phyloP scores from a whole-genome alignment of 805 yeast genomes.

The Ogataea minuta region DNA sequence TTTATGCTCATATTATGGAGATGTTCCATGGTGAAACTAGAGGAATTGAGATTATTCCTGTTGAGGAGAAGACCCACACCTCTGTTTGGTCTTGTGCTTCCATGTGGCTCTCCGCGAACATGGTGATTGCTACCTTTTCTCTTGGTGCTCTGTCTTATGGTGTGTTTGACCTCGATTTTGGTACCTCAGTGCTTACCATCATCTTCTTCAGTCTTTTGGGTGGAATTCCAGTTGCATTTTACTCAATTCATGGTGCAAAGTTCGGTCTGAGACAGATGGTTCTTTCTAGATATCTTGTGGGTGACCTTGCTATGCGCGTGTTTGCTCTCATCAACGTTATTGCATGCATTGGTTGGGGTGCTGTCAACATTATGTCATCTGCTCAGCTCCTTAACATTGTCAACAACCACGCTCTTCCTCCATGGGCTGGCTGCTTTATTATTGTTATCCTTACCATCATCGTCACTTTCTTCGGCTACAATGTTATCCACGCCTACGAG shows the following conservation, averaged over 20 bases:
- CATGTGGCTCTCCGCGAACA: slow-evolving; percentile 90
- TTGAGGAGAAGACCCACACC: slow-evolving; percentile 69
- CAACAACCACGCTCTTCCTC: slow-evolving; percentile 65
- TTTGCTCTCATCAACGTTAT: slow-evolving; percentile 74
- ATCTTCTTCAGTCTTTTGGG: slow-evolving; percentile 76
- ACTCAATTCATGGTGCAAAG: slow-evolving; percentile 78
- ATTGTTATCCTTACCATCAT: slow-evolving; percentile 64
- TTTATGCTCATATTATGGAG: slow-evolving; percentile 26
- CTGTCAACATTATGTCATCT: slow-evolving; percentile 85
- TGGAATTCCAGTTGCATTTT: slow-evolving; percentile 74
- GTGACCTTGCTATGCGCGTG: slow-evolving; percentile 71
- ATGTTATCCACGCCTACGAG: slow-evolving; percentile 77
- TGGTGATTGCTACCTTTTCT: slow-evolving; percentile 80
- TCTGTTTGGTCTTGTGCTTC: slow-evolving; percentile 70
- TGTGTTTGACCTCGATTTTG: slow-evolving; percentile 66
- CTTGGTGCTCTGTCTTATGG: slow-evolving; percentile 69
- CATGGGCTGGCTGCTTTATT: slow-evolving; percentile 88
- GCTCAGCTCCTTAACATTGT: slow-evolving; percentile 81
- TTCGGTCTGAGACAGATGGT: slow-evolving; percentile 89
- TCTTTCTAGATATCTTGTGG: slow-evolving; percentile 72
- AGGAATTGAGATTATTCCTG: slow-evolving; percentile 81
- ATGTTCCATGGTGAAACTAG: slow-evolving; percentile 52
- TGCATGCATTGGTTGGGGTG: slow-evolving; percentile 95
- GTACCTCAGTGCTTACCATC: slow-evolving; percentile 64
- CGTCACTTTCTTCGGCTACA: slow-evolving; percentile 82